These are phyloP conservation scores for Saccharomycopsis fibuligera DNA, from an alignment of 805 yeast species.

Conservation along the genomic window DNA sequence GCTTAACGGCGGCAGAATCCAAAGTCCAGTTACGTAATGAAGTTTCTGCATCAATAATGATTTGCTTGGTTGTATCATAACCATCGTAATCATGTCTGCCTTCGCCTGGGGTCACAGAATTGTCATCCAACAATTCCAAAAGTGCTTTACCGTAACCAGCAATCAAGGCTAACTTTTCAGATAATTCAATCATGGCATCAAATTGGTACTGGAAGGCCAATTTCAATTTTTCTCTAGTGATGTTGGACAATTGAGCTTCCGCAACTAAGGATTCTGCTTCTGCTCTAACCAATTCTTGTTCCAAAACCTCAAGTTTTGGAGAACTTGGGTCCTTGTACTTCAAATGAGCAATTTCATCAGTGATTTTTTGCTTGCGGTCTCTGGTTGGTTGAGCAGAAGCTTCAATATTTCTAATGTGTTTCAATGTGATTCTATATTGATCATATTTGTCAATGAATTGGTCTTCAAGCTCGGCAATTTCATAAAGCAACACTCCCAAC, in stretches of 20 bases:
- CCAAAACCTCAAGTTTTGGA: conserved; percentile 89
- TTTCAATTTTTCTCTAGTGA: conserved; percentile 96
- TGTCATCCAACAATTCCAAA: conserved; percentile 89
- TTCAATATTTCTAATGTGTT: conserved; percentile 93
- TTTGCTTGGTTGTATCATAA: conserved; percentile 95
- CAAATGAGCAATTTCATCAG: conserved; percentile 95
- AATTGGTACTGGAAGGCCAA: conserved; percentile 96
- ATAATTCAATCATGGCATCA: conserved; percentile 88
- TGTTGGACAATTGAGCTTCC: conserved; percentile 96
- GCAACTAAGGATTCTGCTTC: conserved; percentile 99
- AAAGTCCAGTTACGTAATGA: conserved; percentile 96
- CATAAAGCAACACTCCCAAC: conserved; percentile 91
- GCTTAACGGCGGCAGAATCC: conserved; percentile 92
- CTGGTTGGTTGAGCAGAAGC: conserved; percentile 97
- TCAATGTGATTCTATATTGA: conserved; percentile 93
- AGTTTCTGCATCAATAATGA: conserved; percentile 92
- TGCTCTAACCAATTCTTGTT: conserved; percentile 97
- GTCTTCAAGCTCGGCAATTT: conserved; percentile 96
- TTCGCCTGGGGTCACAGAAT: conserved; percentile 99
- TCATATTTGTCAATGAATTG: conserved; percentile 97
- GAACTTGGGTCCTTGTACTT: conserved; percentile 98
- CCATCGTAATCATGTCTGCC: conserved; percentile 98
- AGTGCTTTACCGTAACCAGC: conserved; percentile 99
- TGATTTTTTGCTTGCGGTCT: conserved; percentile 95
- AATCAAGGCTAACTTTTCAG: conserved; percentile 93